Conservation (phyloP, 352 stramenopile genomes). For the Globisporangium orthogonon region DNA sequence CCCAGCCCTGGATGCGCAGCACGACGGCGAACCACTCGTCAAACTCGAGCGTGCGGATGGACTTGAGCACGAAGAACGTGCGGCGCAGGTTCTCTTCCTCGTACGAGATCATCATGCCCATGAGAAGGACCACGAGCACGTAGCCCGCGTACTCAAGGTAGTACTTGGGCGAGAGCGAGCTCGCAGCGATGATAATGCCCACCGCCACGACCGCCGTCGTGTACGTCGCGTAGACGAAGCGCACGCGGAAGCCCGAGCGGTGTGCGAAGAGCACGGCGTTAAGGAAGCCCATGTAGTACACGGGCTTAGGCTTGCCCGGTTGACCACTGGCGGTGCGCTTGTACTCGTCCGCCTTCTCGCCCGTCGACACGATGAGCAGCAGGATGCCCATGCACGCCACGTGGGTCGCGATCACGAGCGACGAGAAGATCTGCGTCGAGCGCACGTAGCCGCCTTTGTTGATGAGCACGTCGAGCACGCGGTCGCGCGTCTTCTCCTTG, state of each 20-base stretch:
- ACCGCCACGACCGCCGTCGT: constrained; percentile 59
- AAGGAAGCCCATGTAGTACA: constrained; percentile 82
- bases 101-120: constrained; percentile 85
- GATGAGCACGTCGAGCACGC: constrained; percentile 48
- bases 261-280: constrained; percentile 77
- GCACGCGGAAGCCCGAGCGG: constrained; percentile 68
- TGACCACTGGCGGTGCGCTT: constrained; percentile 14
- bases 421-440: constrained; percentile 74
- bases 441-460: constrained; percentile 77
- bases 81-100: constrained; percentile 74
- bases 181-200: constrained; percentile 59
- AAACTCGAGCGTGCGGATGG: constrained; percentile 73
- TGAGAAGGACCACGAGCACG: constrained; percentile 53
- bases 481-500: constrained; percentile 40
- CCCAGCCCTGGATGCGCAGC: constrained; percentile 65
- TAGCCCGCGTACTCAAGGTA: constrained; percentile 72
- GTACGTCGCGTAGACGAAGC: constrained; percentile 75
- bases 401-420: constrained; percentile 60
- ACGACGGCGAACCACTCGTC: constrained; percentile 77
- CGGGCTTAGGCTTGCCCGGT: constrained; percentile 52
- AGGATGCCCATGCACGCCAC: constrained; percentile 69
- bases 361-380: constrained; percentile 52
- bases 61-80: constrained; percentile 80
- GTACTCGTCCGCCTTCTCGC: constrained; percentile 22
- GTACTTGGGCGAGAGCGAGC: constrained; percentile 38